These are phyloP conservation scores for Gossypioides kirkii DNA, from an alignment of 345 rosid genomes.

Conservation along the genomic window DNA sequence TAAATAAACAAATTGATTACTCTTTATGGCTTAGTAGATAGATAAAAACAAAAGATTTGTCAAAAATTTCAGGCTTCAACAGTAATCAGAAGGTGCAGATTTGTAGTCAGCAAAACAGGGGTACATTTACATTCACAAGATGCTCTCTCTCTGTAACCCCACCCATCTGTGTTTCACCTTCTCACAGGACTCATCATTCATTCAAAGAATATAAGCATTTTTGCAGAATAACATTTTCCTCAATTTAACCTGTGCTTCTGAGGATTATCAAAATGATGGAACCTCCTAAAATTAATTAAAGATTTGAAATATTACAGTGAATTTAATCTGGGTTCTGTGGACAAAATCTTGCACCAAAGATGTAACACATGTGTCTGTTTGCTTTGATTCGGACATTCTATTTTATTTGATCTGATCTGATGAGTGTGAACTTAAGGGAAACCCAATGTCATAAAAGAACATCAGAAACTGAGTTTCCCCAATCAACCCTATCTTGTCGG, in stretches of 20 bases:
- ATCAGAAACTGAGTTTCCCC: no score
- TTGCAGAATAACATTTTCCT: background rate
- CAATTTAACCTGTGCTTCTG: background rate
- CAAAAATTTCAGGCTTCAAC: conserved; percentile 1
- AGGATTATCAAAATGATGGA: no score
- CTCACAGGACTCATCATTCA: background rate
- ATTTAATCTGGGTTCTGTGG: no score
- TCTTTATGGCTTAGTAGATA: no score
- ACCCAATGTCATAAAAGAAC: no score
- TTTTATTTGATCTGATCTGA: background rate
- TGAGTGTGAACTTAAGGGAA: no score
- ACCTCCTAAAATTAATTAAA: no score
- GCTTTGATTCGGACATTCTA: background rate
- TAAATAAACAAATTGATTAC: no score
- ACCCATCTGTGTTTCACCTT: background rate
- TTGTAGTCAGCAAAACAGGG: background rate
- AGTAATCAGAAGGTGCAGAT: background rate
- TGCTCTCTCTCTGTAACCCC: background rate
- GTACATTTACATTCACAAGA: no score
- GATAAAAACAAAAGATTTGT: conserved; percentile 8
- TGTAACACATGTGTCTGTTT: background rate
- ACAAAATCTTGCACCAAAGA: background rate
- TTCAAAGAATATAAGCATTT: conserved; percentile 1
- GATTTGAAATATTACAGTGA: no score
- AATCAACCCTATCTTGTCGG: background rate